Evolutionary conservation across 306 rosid genomes (phyloP), one percentile per base, ranked within the genome.

Genomic region (Prunus kanzakura): DNA sequence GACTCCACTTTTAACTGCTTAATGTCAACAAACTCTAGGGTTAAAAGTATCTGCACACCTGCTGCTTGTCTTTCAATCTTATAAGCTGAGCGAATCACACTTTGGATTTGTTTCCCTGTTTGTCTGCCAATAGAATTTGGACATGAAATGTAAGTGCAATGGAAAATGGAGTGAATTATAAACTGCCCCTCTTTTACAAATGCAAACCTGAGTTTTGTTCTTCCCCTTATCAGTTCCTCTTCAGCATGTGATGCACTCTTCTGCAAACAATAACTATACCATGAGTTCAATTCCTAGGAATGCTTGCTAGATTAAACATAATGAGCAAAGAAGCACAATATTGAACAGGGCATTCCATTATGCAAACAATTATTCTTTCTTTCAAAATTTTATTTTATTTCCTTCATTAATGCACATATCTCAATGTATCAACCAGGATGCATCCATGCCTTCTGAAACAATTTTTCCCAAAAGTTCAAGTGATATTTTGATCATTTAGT

Each of bases 171-270:
- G 75, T 69, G 67, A 78, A 65, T 47, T 41, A 51, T 62, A 74
- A 72, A 83, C 51, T 18, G 38, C 58, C 64, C 14, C 56, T 14
- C 74, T 70, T 56, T 60, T 66, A 29, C 64, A 77, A 82, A 78
- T 58, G 69, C 91, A 83, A 72, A 95, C 98, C 92, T 95, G 76
- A 95, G 97, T 84, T 95, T 92, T 54, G 81, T 95, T 84, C 92
- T 85, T 83, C 98, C 98, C 57, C 87, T 89, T 75, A 88, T 77
- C 86, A 87, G 64, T 79, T 85, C 88, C 56, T 87, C 90, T 87
- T 90, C 91, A 22, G 88, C 97, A 61, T 87, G 88, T 66, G 81
- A 64, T 54, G 92, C 91, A 25, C 71, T 82, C 74, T 83, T 92
- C 98, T 95, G 93, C 65, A 90, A 89, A 61, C 6, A 71, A 23